Conservation (phyloP, 108 stramenopile species). For the Nannochloropsis gaditana region DNA sequence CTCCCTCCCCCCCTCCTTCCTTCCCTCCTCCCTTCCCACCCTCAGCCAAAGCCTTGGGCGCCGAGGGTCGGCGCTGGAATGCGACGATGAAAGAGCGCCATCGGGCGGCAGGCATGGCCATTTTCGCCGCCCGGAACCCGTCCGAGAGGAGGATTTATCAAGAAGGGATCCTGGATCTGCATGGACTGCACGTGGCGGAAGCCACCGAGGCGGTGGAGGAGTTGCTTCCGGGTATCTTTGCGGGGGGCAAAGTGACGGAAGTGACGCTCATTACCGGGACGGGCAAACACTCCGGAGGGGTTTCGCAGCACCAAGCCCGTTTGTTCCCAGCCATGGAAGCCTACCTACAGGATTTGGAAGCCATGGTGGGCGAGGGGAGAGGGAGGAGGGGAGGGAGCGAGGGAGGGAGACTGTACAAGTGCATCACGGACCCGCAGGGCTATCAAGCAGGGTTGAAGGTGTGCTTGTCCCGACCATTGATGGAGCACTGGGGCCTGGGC, state of each 20-base stretch:
- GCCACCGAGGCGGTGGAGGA: not conserved
- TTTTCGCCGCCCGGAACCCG: not conserved
- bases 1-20: not conserved
- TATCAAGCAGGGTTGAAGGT: not conserved
- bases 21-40: not conserved
- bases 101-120: not conserved
- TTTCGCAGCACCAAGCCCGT: not conserved
- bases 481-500: not conserved
- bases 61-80: not conserved
- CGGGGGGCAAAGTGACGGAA: not conserved
- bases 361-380: not conserved
- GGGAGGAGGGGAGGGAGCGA: not conserved
- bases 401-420: not conserved
- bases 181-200: not conserved
- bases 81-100: not conserved
- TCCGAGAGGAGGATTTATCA: not conserved
- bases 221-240: not conserved
- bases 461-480: not conserved
- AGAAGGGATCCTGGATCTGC: not conserved
- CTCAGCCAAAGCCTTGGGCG: not conserved
- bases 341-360: not conserved
- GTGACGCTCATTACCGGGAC: not conserved
- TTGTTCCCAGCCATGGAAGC: not conserved
- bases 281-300: not conserved
- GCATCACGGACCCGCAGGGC: not conserved